Base-by-base conservation (phyloP, 139 green algal species). In the Pseudopediastrum boryanum region DNA sequence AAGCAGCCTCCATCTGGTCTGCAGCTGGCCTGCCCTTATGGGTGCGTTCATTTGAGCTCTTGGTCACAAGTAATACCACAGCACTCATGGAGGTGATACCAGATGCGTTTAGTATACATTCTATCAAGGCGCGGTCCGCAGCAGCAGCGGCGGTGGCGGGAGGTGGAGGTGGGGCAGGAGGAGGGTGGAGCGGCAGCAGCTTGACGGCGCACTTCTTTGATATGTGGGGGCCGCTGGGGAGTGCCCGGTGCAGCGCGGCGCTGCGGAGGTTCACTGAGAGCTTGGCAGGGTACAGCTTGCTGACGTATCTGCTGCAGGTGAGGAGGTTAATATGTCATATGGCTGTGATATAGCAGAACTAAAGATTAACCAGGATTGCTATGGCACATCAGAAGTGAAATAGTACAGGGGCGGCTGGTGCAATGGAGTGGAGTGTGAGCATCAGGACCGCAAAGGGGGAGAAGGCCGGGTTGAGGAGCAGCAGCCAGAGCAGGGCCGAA, bases 51-150 rank as follows among this genome's bases (percentile, higher is more conserved):
- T 98, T 97, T 77, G 93, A 98, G 51, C 93, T 99, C 58, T 85
- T 99, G 27, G 94, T 98, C 39, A 98, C 94, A 10, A 92, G 77
- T 69, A 94, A 90, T 71, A 85, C 86, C 70, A 97, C 96, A 0
- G 96, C 95, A 23, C 85, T 99, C n/a, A 99, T 99, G 42, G 95
- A 99, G 87, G 88, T 97, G 69, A 92, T 99, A 35, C 91, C 94
- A 12, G 94, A 99, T 80, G 87, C 93, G 4, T 84, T 94, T 27
- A 98, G 92, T 48, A 93, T 99, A 27, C 96, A 99, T 86, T 87
- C 89, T 6, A 76, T 99, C 85, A 99, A 99, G 86, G 83, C 82
- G 35, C 77, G 89, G 33, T 56, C 27, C 75, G 77, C 58, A 74
- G 62, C 59, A 72, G 42, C 42, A 33, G 70, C 51, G 66, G 52